Percentiles rank a stretch among this genome's conserved stretches.
Evolutionary conservation across 257 asterid genomes (phyloP).

Genomic region (Handroanthus guayacan): DNA sequence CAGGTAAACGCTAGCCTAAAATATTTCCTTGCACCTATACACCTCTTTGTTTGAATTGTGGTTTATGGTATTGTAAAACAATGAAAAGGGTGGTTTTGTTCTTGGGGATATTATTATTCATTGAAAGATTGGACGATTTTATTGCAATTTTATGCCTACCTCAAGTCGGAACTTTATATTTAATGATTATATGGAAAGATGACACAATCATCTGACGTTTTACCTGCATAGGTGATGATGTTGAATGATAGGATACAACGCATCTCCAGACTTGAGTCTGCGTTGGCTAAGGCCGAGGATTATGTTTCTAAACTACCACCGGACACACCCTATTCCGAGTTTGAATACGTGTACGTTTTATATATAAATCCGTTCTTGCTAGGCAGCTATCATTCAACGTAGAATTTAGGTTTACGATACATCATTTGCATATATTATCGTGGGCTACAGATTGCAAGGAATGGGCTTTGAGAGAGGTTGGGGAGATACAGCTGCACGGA

Average conservation of each 20-base stretch:
- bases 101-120: background rate
- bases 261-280: conserved; percentile 79
- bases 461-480: conserved; percentile 99
- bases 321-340: conserved; percentile 79
- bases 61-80: background rate
- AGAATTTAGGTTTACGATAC: background rate
- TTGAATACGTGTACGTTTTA: conserved; percentile 73
- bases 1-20: conserved; percentile 59
- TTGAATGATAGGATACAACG: conserved; percentile 85
- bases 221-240: conserved; percentile 67
- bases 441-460: conserved; percentile 78
- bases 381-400: background rate
- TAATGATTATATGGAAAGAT: background rate
- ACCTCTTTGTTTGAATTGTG: conserved; percentile 5
- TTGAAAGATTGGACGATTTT: background rate
- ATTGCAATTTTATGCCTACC: background rate
- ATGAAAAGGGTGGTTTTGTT: background rate
- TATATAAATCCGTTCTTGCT: background rate
- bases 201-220: conserved; percentile 10
- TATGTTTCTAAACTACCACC: conserved; percentile 62
- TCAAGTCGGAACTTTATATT: background rate
- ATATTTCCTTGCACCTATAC: background rate
- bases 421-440: background rate
- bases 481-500: conserved; percentile 89
- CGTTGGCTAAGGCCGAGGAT: conserved; percentile 85